Percentiles rank a stretch among this genome's conserved stretches.
These are phyloP conservation scores for Globisporangium cylindrosporum DNA, from an alignment of 352 stramenopile species.

Conservation along the genomic window DNA sequence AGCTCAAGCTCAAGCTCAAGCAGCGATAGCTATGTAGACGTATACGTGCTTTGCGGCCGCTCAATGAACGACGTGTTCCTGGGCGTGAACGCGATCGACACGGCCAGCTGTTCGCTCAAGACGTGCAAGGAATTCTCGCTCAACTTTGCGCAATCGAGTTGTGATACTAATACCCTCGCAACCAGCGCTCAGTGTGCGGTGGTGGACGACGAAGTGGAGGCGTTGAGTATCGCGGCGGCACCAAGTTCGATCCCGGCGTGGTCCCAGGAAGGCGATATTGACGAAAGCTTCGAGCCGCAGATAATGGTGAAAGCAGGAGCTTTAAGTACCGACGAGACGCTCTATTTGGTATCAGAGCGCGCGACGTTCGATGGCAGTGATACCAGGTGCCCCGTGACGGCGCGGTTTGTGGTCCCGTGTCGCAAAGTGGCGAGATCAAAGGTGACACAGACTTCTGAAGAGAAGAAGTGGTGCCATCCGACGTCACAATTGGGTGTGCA, in stretches of 20 bases:
- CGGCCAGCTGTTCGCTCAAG: slow-evolving; percentile 19
- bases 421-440: slow-evolving; percentile 8
- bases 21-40: slow-evolving; percentile 30
- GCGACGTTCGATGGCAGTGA: slow-evolving; percentile 13
- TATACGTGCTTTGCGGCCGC: slow-evolving; percentile 36
- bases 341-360: slow-evolving; percentile 30
- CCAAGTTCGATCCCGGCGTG: slow-evolving; percentile 11
- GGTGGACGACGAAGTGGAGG: background rate
- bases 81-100: slow-evolving; percentile 16
- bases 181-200: slow-evolving; percentile 22
- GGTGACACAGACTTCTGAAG: slow-evolving; percentile 13
- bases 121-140: slow-evolving; percentile 34
- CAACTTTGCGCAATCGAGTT: slow-evolving; percentile 22
- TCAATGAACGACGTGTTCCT: slow-evolving; percentile 42
- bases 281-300: slow-evolving; percentile 32
- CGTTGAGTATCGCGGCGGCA: background rate
- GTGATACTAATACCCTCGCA: slow-evolving; percentile 17
- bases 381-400: slow-evolving; percentile 22
- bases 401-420: slow-evolving; percentile 34
- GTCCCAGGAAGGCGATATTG: slow-evolving; percentile 31
- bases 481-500: slow-evolving; percentile 24
- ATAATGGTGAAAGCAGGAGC: slow-evolving; percentile 18
- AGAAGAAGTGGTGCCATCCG: slow-evolving; percentile 35
- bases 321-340: slow-evolving; percentile 1
- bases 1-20: slow-evolving; percentile 7